Evolutionary conservation across 2,329 filamentous ascomycete species (phyloP).

Genomic region (Alternaria gansuensis): DNA sequence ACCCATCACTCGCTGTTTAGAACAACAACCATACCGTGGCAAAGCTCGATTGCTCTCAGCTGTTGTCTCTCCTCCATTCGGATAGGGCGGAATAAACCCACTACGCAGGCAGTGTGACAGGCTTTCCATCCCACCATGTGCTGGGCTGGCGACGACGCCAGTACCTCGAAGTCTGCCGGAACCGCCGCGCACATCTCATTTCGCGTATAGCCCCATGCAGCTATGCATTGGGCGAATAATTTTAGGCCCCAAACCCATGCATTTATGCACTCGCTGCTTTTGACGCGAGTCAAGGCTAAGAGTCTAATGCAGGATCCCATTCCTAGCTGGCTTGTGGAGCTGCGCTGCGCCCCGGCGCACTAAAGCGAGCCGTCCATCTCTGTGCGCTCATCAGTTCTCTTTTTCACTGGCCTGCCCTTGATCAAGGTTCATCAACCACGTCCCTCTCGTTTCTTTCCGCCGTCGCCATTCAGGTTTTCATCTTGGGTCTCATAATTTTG

Average conservation of each 20-base stretch:
- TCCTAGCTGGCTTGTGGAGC: conserved; percentile 50
- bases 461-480: conserved; percentile 47
- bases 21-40: conserved; percentile 25
- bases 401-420: conserved; percentile 52
- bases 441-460: conserved; percentile 51
- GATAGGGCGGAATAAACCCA: conserved; percentile 29
- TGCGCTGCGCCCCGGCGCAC: conserved; percentile 52
- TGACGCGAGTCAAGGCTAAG: conserved; percentile 36
- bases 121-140: conserved; percentile 32
- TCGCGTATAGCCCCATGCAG: conserved; percentile 45
- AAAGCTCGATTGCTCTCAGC: conserved; percentile 22
- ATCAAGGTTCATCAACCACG: conserved; percentile 56
- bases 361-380: conserved; percentile 50
- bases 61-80: conserved; percentile 28
- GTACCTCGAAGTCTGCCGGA: conserved; percentile 33
- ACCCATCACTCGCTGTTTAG: conserved; percentile 12
- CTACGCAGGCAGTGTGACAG: conserved; percentile 21
- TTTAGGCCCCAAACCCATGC: conserved; percentile 50
- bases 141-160: conserved; percentile 27
- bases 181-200: conserved; percentile 49
- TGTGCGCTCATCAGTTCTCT: conserved; percentile 56
- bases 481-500: conserved; percentile 45
- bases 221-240: conserved; percentile 46
- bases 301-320: conserved; percentile 22
- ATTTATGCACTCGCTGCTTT: conserved; percentile 47